phyloP scores from a whole-genome alignment of 179 eudicot species.

The Spinacia oleracea region DNA sequence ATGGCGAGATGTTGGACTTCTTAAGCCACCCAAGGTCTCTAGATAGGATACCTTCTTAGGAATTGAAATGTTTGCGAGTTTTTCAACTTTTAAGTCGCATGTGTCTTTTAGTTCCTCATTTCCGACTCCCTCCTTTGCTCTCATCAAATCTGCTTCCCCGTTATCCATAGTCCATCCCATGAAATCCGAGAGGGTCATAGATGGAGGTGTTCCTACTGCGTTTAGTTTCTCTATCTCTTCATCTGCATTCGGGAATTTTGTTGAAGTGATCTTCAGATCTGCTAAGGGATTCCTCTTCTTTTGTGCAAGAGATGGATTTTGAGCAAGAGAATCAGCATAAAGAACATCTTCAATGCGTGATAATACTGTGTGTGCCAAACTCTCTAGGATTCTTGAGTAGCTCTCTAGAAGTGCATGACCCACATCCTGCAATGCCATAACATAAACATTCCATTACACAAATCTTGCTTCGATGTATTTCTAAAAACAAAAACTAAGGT shows the following conservation, averaged over 20 bases:
- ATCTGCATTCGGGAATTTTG: constrained; percentile 44
- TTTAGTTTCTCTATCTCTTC: constrained; percentile 57
- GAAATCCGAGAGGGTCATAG: constrained; percentile 70
- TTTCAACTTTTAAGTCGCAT: constrained; percentile 31
- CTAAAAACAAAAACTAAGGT: no score
- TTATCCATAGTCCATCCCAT: constrained; percentile 62
- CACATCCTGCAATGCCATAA: constrained; percentile 55
- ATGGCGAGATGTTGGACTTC: constrained; percentile 80
- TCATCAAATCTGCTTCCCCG: constrained; percentile 27
- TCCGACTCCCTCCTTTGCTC: constrained; percentile 27
- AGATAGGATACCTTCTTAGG: constrained; percentile 58
- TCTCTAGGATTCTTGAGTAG: constrained; percentile 84
- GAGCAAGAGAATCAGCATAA: constrained; percentile 58
- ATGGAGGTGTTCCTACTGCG: constrained; percentile 45
- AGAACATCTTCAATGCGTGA: constrained; percentile 87
- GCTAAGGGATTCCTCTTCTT: constrained; percentile 32
- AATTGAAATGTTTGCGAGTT: constrained; percentile 35
- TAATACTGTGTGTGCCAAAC: constrained; percentile 71
- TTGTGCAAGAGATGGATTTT: constrained; percentile 44
- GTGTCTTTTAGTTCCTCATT: constrained; percentile 32
- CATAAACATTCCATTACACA: not conserved
- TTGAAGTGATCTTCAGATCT: constrained; percentile 27
- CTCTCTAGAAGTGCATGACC: constrained; percentile 89
- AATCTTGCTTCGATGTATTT: no score
- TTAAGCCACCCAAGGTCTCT: constrained; percentile 58